Conservation (phyloP, 495 filamentous ascomycete genomes). For the Lepidopterella palustris region DNA sequence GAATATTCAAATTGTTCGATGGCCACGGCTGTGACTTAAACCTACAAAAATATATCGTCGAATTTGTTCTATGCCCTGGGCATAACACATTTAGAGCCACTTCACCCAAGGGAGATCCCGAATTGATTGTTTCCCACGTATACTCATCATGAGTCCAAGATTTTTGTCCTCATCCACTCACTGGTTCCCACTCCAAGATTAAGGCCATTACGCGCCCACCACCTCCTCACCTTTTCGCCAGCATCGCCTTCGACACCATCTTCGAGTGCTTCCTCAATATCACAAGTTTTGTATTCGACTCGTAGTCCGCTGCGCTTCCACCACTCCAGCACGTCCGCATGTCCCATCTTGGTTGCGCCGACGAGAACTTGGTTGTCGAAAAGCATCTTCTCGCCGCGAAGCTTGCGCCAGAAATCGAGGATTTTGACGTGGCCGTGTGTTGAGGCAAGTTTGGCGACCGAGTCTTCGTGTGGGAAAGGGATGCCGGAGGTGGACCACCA, state of each 20-base stretch:
- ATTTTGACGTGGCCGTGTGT: slow-evolving; percentile 81
- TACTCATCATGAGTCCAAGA: slow-evolving; percentile 19
- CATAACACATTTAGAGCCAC: too few species aligned
- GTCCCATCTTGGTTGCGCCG: slow-evolving; percentile 78
- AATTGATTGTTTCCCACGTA: slow-evolving; percentile 8
- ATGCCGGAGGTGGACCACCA: slow-evolving; percentile 82
- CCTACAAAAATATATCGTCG: too few species aligned
- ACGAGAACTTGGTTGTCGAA: slow-evolving; percentile 87
- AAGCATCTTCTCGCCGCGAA: slow-evolving; percentile 73
- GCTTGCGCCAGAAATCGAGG: slow-evolving; percentile 70
- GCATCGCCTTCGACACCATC: slow-evolving; percentile 52
- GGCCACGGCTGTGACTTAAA: too few species aligned
- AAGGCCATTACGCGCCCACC: slow-evolving; percentile 88
- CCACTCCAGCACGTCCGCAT: slow-evolving; percentile 81
- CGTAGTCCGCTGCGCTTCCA: slow-evolving; percentile 70
- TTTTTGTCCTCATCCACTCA: slow-evolving; percentile 88
- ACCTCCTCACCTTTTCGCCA: slow-evolving; percentile 60
- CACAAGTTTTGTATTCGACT: slow-evolving; percentile 91
- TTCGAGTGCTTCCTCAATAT: slow-evolving; percentile 91
- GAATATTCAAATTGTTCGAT: too few species aligned
- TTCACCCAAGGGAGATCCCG: too few species aligned
- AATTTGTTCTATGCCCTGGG: too few species aligned
- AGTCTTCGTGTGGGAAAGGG: slow-evolving; percentile 64
- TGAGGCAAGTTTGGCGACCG: slow-evolving; percentile 74
- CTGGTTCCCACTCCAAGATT: slow-evolving; percentile 79